Conservation (phyloP, 2,329 filamentous ascomycete species). For the Botrytis fabae region DNA sequence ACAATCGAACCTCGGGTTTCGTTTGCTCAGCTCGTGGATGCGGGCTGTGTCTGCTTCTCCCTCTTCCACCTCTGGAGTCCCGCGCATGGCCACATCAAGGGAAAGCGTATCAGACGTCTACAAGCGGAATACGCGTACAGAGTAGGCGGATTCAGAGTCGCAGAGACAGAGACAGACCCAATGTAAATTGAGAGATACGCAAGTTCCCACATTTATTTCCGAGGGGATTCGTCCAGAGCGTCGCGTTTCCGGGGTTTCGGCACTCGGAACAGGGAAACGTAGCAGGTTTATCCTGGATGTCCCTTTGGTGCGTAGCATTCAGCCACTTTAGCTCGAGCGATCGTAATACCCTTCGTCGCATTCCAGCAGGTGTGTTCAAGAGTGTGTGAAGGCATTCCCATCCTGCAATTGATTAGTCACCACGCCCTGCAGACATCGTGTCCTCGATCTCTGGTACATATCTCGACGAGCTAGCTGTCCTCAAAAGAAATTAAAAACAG, state of each 20-base stretch:
- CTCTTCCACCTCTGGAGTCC: not conserved
- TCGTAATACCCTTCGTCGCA: not conserved
- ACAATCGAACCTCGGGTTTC: not conserved
- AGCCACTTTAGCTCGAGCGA: not conserved
- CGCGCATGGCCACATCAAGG: not conserved
- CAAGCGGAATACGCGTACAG: not conserved
- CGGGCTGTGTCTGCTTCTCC: conserved; percentile 6
- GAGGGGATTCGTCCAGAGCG: not conserved
- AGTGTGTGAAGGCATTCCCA: not conserved
- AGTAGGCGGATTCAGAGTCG: not conserved
- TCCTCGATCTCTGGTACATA: not conserved
- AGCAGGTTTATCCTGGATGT: not conserved
- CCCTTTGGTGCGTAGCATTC: not conserved
- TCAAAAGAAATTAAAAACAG: not conserved
- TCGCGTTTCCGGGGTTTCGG: conserved; percentile 12
- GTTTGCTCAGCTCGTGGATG: not conserved
- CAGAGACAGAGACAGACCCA: not conserved
- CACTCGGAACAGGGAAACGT: too few relatives aligned
- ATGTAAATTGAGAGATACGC: not conserved
- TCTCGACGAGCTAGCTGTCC: not conserved
- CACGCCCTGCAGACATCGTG: too few relatives aligned
- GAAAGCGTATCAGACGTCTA: not conserved
- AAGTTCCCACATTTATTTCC: not conserved
- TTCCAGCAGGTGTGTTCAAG: not conserved
- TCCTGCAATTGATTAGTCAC: not conserved